Conservation (phyloP, 208 protist species). For the Leishmania lainsoni region DNA sequence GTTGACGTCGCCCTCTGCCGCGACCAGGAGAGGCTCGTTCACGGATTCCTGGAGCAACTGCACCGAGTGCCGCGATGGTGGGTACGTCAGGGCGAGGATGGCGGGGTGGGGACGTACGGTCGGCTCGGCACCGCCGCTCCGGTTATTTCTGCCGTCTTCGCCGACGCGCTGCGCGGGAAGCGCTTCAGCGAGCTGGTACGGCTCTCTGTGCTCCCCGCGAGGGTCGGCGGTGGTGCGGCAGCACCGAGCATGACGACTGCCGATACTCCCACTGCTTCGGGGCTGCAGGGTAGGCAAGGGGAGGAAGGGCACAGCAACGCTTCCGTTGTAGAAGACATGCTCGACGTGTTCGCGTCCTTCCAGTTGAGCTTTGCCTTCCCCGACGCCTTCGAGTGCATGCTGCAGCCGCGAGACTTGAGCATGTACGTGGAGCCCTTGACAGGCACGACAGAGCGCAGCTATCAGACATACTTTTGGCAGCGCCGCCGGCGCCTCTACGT, state of each 20-base stretch:
- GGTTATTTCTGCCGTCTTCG: constrained; percentile 44
- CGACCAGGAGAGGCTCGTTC: constrained; percentile 73
- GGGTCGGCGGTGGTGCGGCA: not conserved
- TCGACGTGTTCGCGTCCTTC: constrained; percentile 80
- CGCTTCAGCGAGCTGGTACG: constrained; percentile 54
- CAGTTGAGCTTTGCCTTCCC: constrained; percentile 66
- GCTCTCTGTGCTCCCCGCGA: constrained; percentile 52
- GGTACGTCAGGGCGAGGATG: constrained; percentile 30
- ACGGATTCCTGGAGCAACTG: constrained; percentile 69
- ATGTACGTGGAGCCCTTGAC: constrained; percentile 39
- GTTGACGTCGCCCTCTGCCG: constrained; percentile 80
- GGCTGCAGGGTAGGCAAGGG: not conserved
- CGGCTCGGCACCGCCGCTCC: constrained; percentile 48
- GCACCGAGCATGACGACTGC: not conserved
- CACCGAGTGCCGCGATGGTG: constrained; percentile 72
- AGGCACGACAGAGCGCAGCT: constrained; percentile 36
- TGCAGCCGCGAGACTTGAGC: constrained; percentile 59
- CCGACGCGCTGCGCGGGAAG: constrained; percentile 62
- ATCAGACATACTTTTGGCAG: constrained; percentile 76
- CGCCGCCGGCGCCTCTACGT: constrained; percentile 43
- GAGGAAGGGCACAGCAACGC: not conserved
- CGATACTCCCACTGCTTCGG: not conserved
- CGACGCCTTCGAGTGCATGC: constrained; percentile 50
- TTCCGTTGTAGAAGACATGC: constrained; percentile 28
- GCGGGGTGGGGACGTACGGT: constrained; percentile 19